Evolutionary conservation across 768 basidiomycete species (phyloP).

Genomic region (Termitomyces titanicus): DNA sequence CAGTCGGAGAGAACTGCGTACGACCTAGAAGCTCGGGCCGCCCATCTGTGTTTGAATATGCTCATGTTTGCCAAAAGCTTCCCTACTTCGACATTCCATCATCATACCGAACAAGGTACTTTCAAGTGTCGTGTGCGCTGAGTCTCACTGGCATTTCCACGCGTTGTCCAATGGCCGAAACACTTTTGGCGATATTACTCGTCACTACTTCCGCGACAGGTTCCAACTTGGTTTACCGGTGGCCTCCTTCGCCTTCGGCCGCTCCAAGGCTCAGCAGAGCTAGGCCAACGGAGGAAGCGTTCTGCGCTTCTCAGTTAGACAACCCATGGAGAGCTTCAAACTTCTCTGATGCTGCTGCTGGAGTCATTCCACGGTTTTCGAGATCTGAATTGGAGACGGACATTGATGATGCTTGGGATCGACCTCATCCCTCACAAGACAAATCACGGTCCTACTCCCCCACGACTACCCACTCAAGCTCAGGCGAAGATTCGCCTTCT

Average conservation of each 20-base stretch:
- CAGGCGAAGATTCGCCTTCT: constrained; percentile 49
- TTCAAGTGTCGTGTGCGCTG: background rate
- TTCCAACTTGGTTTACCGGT: constrained; percentile 74
- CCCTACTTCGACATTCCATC: background rate
- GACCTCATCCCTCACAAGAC: constrained; percentile 44
- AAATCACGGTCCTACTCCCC: constrained; percentile 51
- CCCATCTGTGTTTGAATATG: background rate
- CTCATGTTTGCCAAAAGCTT: background rate
- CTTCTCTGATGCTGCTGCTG: constrained; percentile 32
- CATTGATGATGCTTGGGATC: constrained; percentile 63
- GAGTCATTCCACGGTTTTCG: constrained; percentile 18
- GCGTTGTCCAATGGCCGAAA: constrained; percentile 57
- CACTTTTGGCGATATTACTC: constrained; percentile 75
- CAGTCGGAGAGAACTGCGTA: no score
- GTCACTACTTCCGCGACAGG: constrained; percentile 84
- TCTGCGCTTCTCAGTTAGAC: constrained; percentile 52
- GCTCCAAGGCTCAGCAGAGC: constrained; percentile 72
- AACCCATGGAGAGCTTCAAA: constrained; percentile 73
- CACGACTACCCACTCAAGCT: constrained; percentile 39
- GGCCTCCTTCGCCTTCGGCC: constrained; percentile 71
- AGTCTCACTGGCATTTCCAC: background rate
- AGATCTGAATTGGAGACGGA: constrained; percentile 25
- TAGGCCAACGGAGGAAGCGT: constrained; percentile 38
- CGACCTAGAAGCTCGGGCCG: background rate
- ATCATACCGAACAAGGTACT: background rate